phyloP scores from a whole-genome alignment of 345 rosid genomes.

The Euphorbia pulcherrima region DNA sequence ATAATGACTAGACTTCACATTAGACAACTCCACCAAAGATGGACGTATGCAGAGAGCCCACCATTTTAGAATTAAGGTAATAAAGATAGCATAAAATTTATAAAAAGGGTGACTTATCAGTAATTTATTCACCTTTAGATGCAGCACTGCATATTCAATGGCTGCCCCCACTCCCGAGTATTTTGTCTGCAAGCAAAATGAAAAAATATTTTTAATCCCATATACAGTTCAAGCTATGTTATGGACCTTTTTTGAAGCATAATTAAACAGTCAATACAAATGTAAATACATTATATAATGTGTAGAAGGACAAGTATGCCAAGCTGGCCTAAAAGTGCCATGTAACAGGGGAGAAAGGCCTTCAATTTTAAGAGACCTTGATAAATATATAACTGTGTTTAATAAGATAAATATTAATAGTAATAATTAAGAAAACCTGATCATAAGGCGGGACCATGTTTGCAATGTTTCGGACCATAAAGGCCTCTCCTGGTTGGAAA shows the following conservation, averaged over 20 bases:
- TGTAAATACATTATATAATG: neutral
- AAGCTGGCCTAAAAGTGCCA: neutral
- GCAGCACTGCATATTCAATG: slow-evolving; percentile 89
- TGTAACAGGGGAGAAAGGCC: neutral
- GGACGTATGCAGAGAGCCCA: neutral
- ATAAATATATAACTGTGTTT: neutral
- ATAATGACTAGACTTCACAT: slow-evolving; percentile 23
- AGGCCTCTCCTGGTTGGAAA: slow-evolving; percentile 97
- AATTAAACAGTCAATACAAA: neutral
- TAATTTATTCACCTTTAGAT: slow-evolving; percentile 59
- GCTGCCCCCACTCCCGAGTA: slow-evolving; percentile 82
- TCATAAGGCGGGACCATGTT: slow-evolving; percentile 88
- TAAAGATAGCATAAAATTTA: neutral
- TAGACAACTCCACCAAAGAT: neutral
- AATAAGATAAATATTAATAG: neutral
- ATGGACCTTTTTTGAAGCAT: neutral
- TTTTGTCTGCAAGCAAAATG: slow-evolving; percentile 43
- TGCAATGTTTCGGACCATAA: slow-evolving; percentile 92
- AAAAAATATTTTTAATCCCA: neutral
- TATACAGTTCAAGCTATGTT: neutral
- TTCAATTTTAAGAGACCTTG: neutral
- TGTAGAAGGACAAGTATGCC: neutral
- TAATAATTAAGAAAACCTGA: slow-evolving; percentile 37
- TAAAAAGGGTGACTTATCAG: neutral
- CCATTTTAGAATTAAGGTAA: neutral